Conservation (phyloP, 306 rosid species). For the Citrullus amarus region DNA sequence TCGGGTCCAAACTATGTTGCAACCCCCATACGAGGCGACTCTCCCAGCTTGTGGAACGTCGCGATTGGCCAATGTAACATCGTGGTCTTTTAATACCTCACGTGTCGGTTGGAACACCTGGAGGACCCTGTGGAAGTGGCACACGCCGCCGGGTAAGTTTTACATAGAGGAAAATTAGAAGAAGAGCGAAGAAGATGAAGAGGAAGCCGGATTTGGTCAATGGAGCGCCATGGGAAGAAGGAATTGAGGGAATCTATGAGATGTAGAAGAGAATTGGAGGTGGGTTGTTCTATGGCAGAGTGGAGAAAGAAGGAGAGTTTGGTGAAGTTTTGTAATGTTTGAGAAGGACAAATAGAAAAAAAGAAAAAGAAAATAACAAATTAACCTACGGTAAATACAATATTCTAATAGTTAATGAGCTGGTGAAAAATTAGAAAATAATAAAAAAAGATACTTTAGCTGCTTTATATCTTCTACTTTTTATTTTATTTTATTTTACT, state of each 20-base stretch:
- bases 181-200: background rate
- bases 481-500: too few species aligned
- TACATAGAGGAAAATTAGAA: constrained; percentile 4
- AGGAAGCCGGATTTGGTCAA: background rate
- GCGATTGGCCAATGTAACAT: constrained; percentile 55
- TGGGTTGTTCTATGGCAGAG: background rate
- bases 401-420: too few species aligned
- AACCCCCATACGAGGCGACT: constrained; percentile 30
- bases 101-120: constrained; percentile 47
- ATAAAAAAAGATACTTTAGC: too few species aligned
- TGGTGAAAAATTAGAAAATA: too few species aligned
- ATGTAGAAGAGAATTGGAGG: background rate
- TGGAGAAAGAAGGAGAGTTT: background rate
- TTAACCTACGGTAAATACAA: too few species aligned
- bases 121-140: constrained; percentile 50
- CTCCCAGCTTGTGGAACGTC: constrained; percentile 42
- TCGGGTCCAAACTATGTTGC: constrained; percentile 52
- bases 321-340: too few species aligned
- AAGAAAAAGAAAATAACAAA: too few species aligned
- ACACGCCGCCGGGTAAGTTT: background rate
- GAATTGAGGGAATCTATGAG: background rate
- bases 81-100: constrained; percentile 39
- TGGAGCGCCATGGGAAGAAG: background rate
- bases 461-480: too few species aligned
- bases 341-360: too few species aligned